phyloP scores from a whole-genome alignment of 1,139 yeast species.

The Geotrichum citri-aurantii region DNA sequence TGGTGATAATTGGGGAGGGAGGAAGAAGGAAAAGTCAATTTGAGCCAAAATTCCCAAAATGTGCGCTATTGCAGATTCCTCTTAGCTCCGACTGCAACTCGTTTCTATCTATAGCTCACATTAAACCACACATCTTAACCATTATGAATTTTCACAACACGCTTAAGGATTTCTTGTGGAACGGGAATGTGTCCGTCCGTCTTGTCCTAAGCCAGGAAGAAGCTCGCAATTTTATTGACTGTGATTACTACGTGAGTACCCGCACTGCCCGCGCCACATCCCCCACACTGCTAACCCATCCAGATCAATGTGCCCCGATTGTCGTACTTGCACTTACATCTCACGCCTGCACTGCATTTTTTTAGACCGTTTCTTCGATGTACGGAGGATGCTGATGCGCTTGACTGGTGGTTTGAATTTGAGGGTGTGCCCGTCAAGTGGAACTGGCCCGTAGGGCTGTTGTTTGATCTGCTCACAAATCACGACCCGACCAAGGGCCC shows the following conservation, averaged over 20 bases:
- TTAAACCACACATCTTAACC: background rate
- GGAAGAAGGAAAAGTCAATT: background rate
- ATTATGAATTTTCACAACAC: background rate
- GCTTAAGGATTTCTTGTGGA: conserved; percentile 46
- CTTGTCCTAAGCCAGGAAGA: conserved; percentile 35
- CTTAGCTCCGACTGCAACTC: background rate
- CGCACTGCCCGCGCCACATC: background rate
- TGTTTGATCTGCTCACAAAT: conserved; percentile 51
- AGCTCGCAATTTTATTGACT: conserved; percentile 25
- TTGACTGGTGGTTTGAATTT: conserved; percentile 62
- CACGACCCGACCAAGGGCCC: conserved; percentile 32
- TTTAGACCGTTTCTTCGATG: conserved; percentile 41
- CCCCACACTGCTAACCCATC: conserved; percentile 9
- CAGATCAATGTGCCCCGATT: conserved; percentile 40
- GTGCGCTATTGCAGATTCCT: background rate
- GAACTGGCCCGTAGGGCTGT: conserved; percentile 73
- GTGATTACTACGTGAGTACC: conserved; percentile 23
- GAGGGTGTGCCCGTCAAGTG: conserved; percentile 63
- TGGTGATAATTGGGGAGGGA: background rate
- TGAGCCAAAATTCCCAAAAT: background rate
- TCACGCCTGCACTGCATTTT: conserved; percentile 41
- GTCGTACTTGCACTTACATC: conserved; percentile 53
- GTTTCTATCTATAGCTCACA: background rate
- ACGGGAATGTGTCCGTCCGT: conserved; percentile 48
- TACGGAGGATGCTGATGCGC: conserved; percentile 34